These are phyloP conservation scores for Penicillium sp. DNA, from an alignment of 2,329 filamentous ascomycete species.

Conservation along the genomic window DNA sequence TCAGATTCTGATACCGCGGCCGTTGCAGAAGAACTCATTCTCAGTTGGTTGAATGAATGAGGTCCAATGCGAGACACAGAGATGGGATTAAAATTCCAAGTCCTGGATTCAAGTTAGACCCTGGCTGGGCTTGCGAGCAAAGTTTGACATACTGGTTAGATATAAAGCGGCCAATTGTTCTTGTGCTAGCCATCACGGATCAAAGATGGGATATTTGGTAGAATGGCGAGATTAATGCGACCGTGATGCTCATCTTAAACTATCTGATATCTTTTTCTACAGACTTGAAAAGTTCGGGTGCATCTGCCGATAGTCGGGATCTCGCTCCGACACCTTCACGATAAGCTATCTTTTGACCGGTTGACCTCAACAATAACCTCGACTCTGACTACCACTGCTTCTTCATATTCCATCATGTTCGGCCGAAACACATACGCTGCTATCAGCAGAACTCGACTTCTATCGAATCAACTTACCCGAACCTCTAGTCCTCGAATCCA, in stretches of 20 bases:
- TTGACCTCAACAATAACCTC: neutral
- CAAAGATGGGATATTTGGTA: neutral
- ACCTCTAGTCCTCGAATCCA: neutral
- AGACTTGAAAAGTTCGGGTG: neutral
- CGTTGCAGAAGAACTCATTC: slow-evolving; percentile 9
- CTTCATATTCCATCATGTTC: neutral
- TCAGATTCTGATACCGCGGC: slow-evolving; percentile 2
- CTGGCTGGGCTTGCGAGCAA: neutral
- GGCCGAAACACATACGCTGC: neutral
- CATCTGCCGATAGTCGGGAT: neutral
- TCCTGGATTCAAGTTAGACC: slow-evolving; percentile 1
- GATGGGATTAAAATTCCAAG: neutral
- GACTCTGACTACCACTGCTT: neutral
- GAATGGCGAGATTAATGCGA: neutral
- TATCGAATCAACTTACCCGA: neutral
- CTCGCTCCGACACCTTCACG: neutral
- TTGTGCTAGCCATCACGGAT: neutral
- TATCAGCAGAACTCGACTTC: neutral
- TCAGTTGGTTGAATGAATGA: neutral
- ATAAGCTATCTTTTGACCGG: neutral
- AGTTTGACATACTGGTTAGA: slow-evolving; percentile 3
- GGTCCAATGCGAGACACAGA: neutral
- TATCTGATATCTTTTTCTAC: neutral
- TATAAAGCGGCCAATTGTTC: neutral
- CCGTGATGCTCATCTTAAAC: neutral